A percentile compares a stretch with the other conserved stretches of the same genome.
Evolutionary conservation across 352 stramenopile genomes (phyloP).

Genomic region (Phytophthora ramorum): DNA sequence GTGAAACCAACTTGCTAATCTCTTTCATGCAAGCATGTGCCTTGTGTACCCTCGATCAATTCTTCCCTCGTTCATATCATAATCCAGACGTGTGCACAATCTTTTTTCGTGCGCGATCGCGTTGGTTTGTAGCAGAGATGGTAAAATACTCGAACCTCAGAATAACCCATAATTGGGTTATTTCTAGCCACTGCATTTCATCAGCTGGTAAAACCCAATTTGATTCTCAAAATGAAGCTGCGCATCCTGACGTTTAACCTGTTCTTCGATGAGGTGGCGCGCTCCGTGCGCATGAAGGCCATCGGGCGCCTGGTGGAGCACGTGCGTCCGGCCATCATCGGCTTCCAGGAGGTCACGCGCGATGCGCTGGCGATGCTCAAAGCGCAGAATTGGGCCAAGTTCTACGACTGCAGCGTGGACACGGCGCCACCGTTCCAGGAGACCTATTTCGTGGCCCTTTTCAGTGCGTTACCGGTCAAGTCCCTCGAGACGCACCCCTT

Average conservation of each 20-base stretch:
- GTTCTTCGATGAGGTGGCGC: conserved; percentile 74
- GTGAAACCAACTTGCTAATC: no score
- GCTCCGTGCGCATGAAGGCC: conserved; percentile 65
- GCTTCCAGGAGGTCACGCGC: conserved; percentile 82
- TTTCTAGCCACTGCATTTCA: neutral
- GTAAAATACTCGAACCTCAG: no score
- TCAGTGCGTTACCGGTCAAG: conserved; percentile 74
- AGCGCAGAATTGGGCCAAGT: conserved; percentile 59
- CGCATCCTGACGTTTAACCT: conserved; percentile 81
- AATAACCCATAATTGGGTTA: no score
- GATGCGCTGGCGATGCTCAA: conserved; percentile 67
- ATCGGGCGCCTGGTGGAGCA: conserved; percentile 61
- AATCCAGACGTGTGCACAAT: no score
- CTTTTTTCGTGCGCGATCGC: no score
- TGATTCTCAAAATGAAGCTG: conserved; percentile 40
- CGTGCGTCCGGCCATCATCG: conserved; percentile 66
- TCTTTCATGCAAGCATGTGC: no score
- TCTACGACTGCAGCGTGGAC: conserved; percentile 85
- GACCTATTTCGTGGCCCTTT: conserved; percentile 82
- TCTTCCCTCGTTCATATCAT: no score
- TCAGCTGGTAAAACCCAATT: neutral
- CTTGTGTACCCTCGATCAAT: no score
- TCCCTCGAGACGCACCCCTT: conserved; percentile 71
- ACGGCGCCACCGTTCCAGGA: conserved; percentile 69
- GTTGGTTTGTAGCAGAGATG: no score